Evolutionary conservation across 2,329 filamentous ascomycete species (phyloP).

Genomic region (Botrytis paeoniae): DNA sequence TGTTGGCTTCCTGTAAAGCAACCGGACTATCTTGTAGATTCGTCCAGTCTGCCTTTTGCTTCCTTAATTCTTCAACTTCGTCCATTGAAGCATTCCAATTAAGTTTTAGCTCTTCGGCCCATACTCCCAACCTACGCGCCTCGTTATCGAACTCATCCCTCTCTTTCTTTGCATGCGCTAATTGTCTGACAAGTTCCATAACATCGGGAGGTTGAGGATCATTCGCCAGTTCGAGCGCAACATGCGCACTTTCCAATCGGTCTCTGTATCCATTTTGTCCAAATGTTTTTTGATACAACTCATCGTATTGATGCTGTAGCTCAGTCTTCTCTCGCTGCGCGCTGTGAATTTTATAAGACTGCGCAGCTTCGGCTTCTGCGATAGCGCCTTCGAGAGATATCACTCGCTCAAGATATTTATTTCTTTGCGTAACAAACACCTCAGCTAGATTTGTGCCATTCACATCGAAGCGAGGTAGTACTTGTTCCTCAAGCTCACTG

Average conservation of each 20-base stretch:
- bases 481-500: conserved; percentile 4
- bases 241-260: conserved; percentile 9
- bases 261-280: conserved; percentile 6
- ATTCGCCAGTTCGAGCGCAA: conserved; percentile 10
- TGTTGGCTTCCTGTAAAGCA: neutral
- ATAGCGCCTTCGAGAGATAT: neutral
- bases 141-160: neutral
- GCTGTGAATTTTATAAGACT: neutral
- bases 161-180: neutral
- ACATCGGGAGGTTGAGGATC: neutral
- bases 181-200: neutral
- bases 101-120: neutral
- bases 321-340: neutral
- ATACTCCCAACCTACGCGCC: neutral
- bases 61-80: neutral
- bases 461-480: neutral
- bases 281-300: neutral
- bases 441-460: conserved; percentile 5
- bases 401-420: conserved; percentile 4
- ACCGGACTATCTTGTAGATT: neutral
- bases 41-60: neutral
- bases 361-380: neutral
- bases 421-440: neutral
- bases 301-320: neutral
- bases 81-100: neutral